Percentiles rank a stretch among this genome's conserved stretches.
Evolutionary conservation across 768 basidiomycete species (phyloP).

Genomic region (Collybiopsis confluens): DNA sequence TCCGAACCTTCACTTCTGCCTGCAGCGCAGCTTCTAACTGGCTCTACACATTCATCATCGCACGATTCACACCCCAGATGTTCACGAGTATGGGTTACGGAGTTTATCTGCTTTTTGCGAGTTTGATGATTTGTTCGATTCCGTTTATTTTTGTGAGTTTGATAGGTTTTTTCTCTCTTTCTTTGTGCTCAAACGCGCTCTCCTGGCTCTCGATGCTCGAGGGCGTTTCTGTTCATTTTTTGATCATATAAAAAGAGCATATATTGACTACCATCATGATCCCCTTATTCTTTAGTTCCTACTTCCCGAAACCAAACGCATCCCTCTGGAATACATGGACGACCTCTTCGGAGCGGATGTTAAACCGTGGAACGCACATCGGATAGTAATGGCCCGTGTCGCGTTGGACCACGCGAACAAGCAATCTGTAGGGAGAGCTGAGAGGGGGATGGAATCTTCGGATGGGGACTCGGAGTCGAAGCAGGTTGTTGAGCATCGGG

Average conservation of each 20-base stretch:
- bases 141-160: constrained; percentile 28
- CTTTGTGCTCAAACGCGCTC: not conserved
- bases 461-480: no score
- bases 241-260: no score
- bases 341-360: constrained; percentile 32
- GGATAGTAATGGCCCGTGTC: constrained; percentile 24
- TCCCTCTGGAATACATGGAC: constrained; percentile 41
- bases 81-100: constrained; percentile 32
- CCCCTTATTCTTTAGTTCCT: constrained; percentile 29
- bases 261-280: no score
- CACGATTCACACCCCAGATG: constrained; percentile 36
- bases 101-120: constrained; percentile 34
- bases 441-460: no score
- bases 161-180: not conserved
- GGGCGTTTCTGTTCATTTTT: no score
- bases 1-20: constrained; percentile 32
- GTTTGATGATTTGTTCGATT: constrained; percentile 29
- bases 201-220: not conserved
- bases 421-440: no score
- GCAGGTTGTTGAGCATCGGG: no score
- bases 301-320: constrained; percentile 36
- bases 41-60: constrained; percentile 25
- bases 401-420: not conserved
- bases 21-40: constrained; percentile 34
- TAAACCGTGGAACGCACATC: constrained; percentile 30